phyloP scores from a whole-genome alignment of 345 rosid genomes.

The Salix purpurea region DNA sequence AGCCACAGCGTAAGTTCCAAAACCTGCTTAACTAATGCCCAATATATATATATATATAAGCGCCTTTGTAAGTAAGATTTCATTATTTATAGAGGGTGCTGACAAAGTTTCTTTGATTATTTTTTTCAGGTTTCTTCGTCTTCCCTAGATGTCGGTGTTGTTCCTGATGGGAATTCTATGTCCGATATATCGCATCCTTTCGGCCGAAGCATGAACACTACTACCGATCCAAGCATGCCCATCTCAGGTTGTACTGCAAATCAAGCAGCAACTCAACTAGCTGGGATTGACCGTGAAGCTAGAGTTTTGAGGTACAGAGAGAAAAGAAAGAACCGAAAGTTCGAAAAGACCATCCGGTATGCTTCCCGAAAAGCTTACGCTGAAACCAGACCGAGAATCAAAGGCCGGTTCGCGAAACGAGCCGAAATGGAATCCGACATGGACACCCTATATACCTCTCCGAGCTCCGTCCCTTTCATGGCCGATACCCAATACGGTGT shows the following conservation, averaged over 20 bases:
- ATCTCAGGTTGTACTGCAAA: neutral
- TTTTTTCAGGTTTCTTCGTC: constrained; percentile 36
- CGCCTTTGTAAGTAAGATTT: too few relatives aligned
- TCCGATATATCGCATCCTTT: constrained; percentile 29
- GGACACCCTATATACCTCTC: constrained; percentile 8
- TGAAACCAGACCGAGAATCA: constrained; percentile 43
- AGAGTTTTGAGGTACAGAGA: constrained; percentile 42
- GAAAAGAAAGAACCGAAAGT: constrained; percentile 42
- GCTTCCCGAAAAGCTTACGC: constrained; percentile 53
- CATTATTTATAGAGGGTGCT: neutral
- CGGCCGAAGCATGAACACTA: neutral
- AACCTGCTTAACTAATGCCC: neutral
- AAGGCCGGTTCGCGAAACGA: constrained; percentile 41
- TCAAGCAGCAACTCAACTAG: constrained; percentile 16
- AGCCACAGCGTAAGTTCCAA: constrained; percentile 31
- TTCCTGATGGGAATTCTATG: constrained; percentile 31
- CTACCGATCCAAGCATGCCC: neutral
- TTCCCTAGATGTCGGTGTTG: constrained; percentile 37
- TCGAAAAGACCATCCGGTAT: constrained; percentile 44
- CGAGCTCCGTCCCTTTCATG: neutral
- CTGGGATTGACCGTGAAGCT: constrained; percentile 34
- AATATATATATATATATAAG: neutral
- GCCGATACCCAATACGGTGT: constrained; percentile 30
- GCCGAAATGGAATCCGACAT: constrained; percentile 18
- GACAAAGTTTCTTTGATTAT: neutral